Evolutionary conservation across 2,329 filamentous ascomycete genomes (phyloP), one percentile per base, ranked within the genome.

Genomic region (Monilinia laxa): DNA sequence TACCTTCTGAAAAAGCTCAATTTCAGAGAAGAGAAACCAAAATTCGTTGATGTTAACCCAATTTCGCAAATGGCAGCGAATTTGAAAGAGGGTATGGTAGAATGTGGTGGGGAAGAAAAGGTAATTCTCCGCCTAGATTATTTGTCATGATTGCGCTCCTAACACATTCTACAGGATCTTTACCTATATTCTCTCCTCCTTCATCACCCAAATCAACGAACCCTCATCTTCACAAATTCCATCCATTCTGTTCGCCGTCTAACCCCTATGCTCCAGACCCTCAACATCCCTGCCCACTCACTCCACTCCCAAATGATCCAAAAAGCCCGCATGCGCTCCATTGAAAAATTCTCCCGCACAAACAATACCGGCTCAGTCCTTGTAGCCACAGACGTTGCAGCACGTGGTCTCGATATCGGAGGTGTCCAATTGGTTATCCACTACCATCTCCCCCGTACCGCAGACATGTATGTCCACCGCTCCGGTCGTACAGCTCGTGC

Each of bases 281-380:
- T 99, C 62, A 86, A 89, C 69, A 83, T 97, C 11, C 87, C 89
- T 2, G 90, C 89, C 0, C 81, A 92, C 14, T 87, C 91, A 0
- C 82, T 99, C 0, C 95, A 99, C 78, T 97, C 93, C 0, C 90
- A 93, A 70, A 98, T 99, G 95, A 84, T 88, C 0, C 95, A 99
- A 79, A 98, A 98, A 78, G 93, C 95, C 3, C 92, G 95, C 55
- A 83, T 97, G n/a, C 88, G 94, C 51, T 94, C 92, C 1, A 85
- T 99, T 2, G 95, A 99, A 76, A 90, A 91, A 52, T 98, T 99
- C 79, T 89, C 90, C 1, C 85, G 85, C 3, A 81, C 87, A 0
- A 81, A 85, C 57, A 79, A 82, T 40, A 78, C 78, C 20, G 75
- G 79, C 0, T 85, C 88, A 1, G 90, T 98, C 56, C 85, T 98